Percentiles rank a stretch among this genome's conserved stretches.
phyloP scores from a whole-genome alignment of 2,329 filamentous ascomycete genomes.

The Trichophyton mentagrophytes region DNA sequence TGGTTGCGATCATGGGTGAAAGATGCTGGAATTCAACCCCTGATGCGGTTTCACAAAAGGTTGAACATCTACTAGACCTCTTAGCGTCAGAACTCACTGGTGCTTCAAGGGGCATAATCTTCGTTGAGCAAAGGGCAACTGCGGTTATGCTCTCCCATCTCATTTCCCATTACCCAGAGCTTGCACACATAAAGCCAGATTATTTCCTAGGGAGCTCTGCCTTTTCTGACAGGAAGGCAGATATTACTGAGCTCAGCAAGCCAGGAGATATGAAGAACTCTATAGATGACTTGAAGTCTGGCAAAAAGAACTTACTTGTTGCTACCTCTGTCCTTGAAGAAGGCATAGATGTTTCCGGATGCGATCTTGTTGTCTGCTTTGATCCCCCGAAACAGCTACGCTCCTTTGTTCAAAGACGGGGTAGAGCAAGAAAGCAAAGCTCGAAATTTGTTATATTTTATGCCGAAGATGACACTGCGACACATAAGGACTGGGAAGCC shows the following conservation, averaged over 20 bases:
- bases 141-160: conserved; percentile 49
- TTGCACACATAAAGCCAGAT: conserved; percentile 26
- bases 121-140: conserved; percentile 51
- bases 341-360: conserved; percentile 50
- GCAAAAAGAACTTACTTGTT: conserved; percentile 45
- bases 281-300: conserved; percentile 42
- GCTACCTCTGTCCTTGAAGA: conserved; percentile 48
- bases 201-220: conserved; percentile 43
- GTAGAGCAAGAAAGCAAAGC: conserved; percentile 45
- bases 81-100: conserved; percentile 31
- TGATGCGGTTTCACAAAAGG: conserved; percentile 44
- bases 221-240: conserved; percentile 30
- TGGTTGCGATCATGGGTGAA: conserved; percentile 7
- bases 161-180: conserved; percentile 40
- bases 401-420: conserved; percentile 53
- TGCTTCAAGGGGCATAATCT: conserved; percentile 49
- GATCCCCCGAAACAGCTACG: conserved; percentile 49
- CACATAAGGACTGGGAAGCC: conserved; percentile 44
- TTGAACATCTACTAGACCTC: conserved; percentile 43
- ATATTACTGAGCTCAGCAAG: conserved; percentile 39
- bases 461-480: conserved; percentile 21
- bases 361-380: conserved; percentile 53
- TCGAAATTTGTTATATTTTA: conserved; percentile 46
- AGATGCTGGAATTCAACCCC: conserved; percentile 12
- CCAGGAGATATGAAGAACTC: conserved; percentile 38